Evolutionary conservation across 2,329 filamentous ascomycete species (phyloP), one percentile per base, ranked within the genome.

Genomic region (Colletotrichum agaves): DNA sequence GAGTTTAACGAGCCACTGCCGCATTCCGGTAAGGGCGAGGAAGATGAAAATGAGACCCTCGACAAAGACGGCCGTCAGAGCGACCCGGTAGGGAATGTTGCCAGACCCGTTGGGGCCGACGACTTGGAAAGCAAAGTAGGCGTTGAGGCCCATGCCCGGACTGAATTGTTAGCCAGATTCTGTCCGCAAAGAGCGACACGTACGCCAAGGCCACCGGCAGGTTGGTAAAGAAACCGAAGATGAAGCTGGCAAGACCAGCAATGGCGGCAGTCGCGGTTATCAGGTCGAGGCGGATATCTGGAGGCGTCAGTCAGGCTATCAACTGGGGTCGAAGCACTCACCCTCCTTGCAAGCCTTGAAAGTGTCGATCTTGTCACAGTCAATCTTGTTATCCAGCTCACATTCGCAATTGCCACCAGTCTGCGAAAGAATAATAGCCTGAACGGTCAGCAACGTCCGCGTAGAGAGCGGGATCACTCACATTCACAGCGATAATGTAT

Each of bases 201-300:
- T 75, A 92, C 91, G 88, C 91, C 41, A 93, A 79, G 7, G 89
- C 90, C 61, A 93, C 91, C 0, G 93, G 93, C 59, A 96, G 85
- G 72, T 97, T 97, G 31, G 93, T 93, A 60, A 94, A 84, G 19
- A 95, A 84, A 3, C 93, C 93, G 81, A 97, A 95, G 67, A 86
- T 83, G 72, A 97, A 90, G 23, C 90, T 91, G 1, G 91, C 87
- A 66, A 96, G 82, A 6, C 92, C 93, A 5, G 92, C 84, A 58
- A 96, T 87, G 10, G 92, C 92, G n/a, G 93, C 91, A 0, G 93
- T 97, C 3, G 92, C 91, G 1, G 93, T 97, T 64, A 96, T 89
- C 17, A 96, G 81, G 76, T 97, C 93, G 35, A 91, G 87, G 71
- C 92, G 90, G 69, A 97, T 78, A 49, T 84, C 89, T 84, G 61